phyloP scores from a whole-genome alignment of 805 yeast species.

The Schizosaccharomyces japonicus region DNA sequence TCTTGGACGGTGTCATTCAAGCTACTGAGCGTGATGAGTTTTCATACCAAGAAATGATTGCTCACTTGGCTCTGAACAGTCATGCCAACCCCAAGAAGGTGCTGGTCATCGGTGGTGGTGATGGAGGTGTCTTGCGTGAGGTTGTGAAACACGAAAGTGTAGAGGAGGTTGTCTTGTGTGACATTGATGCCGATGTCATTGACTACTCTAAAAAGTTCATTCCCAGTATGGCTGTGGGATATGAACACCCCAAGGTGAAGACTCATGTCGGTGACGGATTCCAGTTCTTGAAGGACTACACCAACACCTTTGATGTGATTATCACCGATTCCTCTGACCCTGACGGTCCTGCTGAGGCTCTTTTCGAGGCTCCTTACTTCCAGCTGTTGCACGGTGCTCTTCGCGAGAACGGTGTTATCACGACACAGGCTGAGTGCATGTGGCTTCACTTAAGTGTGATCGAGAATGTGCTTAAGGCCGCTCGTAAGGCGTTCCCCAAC shows the following conservation, averaged over 20 bases:
- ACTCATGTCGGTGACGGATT: slow-evolving; percentile 94
- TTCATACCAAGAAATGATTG: slow-evolving; percentile 93
- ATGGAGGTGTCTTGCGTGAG: slow-evolving; percentile 93
- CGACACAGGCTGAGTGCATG: slow-evolving; percentile 78
- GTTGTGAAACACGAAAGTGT: slow-evolving; percentile 68
- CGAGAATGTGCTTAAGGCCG: slow-evolving; percentile 56
- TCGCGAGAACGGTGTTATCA: slow-evolving; percentile 74
- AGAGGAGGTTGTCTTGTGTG: slow-evolving; percentile 78
- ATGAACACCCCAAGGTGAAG: slow-evolving; percentile 67
- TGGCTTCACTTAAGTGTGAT: slow-evolving; percentile 79
- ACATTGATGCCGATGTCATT: slow-evolving; percentile 56
- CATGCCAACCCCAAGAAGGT: slow-evolving; percentile 90
- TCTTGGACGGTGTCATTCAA: slow-evolving; percentile 83
- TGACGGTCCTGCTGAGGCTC: slow-evolving; percentile 89
- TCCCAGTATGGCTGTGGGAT: slow-evolving; percentile 69
- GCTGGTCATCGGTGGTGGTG: slow-evolving; percentile 94
- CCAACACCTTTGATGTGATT: slow-evolving; percentile 77
- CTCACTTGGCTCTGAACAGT: slow-evolving; percentile 76
- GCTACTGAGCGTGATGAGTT: slow-evolving; percentile 94
- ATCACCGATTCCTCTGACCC: slow-evolving; percentile 96
- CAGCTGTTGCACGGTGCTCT: slow-evolving; percentile 64
- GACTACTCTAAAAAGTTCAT: slow-evolving; percentile 64
- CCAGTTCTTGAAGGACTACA: slow-evolving; percentile 66
- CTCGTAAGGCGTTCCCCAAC: slow-evolving; percentile 66
- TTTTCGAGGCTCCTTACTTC: slow-evolving; percentile 83